phyloP scores from a whole-genome alignment of 129 eudicot genomes.

The Sambucus nigra region DNA sequence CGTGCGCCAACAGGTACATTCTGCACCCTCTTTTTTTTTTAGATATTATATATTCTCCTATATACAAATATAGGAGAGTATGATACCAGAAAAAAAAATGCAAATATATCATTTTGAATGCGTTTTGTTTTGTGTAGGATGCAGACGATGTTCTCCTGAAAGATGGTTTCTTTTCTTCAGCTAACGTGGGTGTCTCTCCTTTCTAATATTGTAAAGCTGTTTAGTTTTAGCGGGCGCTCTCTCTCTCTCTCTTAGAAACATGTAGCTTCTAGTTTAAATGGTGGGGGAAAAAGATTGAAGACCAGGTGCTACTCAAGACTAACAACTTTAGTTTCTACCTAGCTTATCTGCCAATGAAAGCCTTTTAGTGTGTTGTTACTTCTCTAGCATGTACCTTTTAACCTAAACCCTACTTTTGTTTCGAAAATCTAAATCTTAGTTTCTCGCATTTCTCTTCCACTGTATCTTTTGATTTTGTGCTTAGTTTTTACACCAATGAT shows the following conservation, averaged over 20 bases:
- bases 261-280: background rate
- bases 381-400: no score
- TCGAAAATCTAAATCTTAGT: no score
- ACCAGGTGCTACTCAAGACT: background rate
- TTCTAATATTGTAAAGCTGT: conserved; percentile 10
- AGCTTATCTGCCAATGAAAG: no score
- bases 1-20: conserved; percentile 60
- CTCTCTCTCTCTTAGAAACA: conserved; percentile 16
- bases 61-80: background rate
- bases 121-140: conserved; percentile 27
- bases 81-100: background rate
- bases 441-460: no score
- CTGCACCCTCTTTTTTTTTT: conserved; percentile 9
- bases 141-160: conserved; percentile 45
- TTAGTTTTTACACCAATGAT: no score
- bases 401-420: no score
- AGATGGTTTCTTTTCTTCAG: conserved; percentile 47
- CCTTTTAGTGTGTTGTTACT: no score
- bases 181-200: conserved; percentile 54
- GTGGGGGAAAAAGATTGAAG: background rate
- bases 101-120: background rate
- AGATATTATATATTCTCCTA: background rate
- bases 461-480: no score
- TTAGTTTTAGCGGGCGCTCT: conserved; percentile 3
- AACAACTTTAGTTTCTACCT: no score